Evolutionary conservation across 2,329 filamentous ascomycete species (phyloP).

Genomic region (Alternaria dauci): DNA sequence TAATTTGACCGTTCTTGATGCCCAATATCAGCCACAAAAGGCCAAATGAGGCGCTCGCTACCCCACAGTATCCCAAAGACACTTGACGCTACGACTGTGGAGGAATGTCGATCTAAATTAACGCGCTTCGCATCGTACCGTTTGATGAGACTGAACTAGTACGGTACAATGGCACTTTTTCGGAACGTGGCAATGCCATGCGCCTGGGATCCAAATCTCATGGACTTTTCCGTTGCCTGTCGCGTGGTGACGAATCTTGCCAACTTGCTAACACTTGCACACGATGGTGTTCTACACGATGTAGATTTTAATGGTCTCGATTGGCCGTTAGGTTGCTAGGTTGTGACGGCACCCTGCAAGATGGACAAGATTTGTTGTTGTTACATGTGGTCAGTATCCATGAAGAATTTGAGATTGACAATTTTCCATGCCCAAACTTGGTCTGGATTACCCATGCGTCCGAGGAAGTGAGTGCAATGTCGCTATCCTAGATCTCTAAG

Average conservation of each 20-base stretch:
- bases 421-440: background rate
- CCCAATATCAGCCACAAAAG: background rate
- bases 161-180: background rate
- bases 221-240: background rate
- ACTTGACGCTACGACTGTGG: background rate
- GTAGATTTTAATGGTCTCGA: background rate
- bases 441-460: background rate
- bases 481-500: background rate
- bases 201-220: background rate
- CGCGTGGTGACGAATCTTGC: background rate
- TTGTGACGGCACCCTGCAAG: background rate
- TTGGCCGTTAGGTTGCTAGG: background rate
- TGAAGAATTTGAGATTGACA: background rate
- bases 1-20: background rate
- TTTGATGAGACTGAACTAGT: background rate
- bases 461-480: background rate
- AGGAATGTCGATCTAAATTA: background rate
- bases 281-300: background rate
- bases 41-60: background rate
- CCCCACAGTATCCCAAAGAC: background rate
- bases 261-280: background rate
- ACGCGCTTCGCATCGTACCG: background rate
- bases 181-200: background rate
- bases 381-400: background rate
- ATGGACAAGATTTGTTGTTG: background rate